These are phyloP conservation scores for Kitagawia praeruptora DNA, from an alignment of 129 eudicot species.

Conservation along the genomic window DNA sequence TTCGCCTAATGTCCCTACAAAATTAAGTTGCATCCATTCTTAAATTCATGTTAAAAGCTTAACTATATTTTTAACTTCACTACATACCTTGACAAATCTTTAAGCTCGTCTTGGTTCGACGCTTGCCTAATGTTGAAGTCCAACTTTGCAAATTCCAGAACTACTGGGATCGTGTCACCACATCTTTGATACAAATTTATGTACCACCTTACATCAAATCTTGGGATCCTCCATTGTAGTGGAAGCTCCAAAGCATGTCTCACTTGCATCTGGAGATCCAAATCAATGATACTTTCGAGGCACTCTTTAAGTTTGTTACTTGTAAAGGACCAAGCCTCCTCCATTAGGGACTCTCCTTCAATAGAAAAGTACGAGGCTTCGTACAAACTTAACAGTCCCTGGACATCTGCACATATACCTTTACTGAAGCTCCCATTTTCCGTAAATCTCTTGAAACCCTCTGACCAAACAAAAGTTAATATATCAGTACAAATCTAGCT, in stretches of 20 bases:
- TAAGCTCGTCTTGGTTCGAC: neutral
- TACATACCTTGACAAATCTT: neutral
- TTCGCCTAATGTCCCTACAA: too few relatives aligned
- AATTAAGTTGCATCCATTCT: too few relatives aligned
- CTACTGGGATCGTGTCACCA: neutral
- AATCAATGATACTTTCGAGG: neutral
- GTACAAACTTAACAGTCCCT: constrained; percentile 46
- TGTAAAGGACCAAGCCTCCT: constrained; percentile 32
- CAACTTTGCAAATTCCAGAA: neutral
- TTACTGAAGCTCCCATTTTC: neutral
- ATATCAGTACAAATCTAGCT: neutral
- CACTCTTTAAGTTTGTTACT: constrained; percentile 18
- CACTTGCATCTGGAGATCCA: neutral
- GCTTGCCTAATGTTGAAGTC: neutral
- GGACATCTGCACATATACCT: constrained; percentile 21
- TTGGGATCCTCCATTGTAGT: neutral
- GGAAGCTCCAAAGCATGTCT: constrained; percentile 1
- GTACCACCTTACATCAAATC: constrained; percentile 1
- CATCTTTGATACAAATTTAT: neutral
- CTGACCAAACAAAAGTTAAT: neutral
- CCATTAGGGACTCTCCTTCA: constrained; percentile 29
- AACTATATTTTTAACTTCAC: too few relatives aligned
- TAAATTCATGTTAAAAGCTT: too few relatives aligned
- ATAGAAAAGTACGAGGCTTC: constrained; percentile 55
- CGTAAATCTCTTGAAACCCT: neutral